phyloP scores from a whole-genome alignment of 1,284 basidiomycete species.

The Tremellales sp. region DNA sequence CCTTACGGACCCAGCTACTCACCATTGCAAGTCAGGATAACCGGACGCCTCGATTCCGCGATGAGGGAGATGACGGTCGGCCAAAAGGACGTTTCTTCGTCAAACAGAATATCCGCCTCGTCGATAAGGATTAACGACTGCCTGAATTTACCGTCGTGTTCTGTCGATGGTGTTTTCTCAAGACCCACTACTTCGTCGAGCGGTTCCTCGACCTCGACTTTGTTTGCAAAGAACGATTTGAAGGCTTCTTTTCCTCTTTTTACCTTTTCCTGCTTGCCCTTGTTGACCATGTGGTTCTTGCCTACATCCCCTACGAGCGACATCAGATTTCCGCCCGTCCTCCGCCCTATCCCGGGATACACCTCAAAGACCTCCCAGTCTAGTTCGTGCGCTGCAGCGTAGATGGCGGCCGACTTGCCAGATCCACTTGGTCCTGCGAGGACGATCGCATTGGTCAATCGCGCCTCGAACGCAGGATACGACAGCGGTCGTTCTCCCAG shows the following conservation, averaged over 20 bases:
- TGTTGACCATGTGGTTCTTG: constrained; percentile 75
- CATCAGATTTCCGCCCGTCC: constrained; percentile 74
- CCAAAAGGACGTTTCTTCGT: constrained; percentile 91
- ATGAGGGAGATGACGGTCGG: constrained; percentile 73
- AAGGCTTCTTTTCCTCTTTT: constrained; percentile 7
- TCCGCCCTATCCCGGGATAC: constrained; percentile 86
- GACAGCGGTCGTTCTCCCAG: constrained; percentile 18
- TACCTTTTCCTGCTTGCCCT: constrained; percentile 11
- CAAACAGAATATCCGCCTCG: constrained; percentile 90
- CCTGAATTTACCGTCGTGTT: constrained; percentile 46
- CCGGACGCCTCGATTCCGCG: constrained; percentile 72
- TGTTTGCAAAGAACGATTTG: constrained; percentile 22
- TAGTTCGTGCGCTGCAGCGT: constrained; percentile 87
- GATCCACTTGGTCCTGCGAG: constrained; percentile 75
- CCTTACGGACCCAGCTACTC: constrained; percentile 28
- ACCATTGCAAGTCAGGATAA: constrained; percentile 92
- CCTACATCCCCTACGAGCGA: constrained; percentile 86
- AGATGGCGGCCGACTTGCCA: constrained; percentile 89
- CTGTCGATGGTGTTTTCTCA: neutral
- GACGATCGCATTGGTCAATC: constrained; percentile 77
- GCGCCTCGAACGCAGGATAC: constrained; percentile 31
- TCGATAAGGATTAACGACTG: constrained; percentile 94
- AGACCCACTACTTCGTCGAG: constrained; percentile 14
- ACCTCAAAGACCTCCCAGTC: constrained; percentile 97
- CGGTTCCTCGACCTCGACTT: constrained; percentile 18